phyloP scores from a whole-genome alignment of 345 rosid species.

The Euphorbia peplus region DNA sequence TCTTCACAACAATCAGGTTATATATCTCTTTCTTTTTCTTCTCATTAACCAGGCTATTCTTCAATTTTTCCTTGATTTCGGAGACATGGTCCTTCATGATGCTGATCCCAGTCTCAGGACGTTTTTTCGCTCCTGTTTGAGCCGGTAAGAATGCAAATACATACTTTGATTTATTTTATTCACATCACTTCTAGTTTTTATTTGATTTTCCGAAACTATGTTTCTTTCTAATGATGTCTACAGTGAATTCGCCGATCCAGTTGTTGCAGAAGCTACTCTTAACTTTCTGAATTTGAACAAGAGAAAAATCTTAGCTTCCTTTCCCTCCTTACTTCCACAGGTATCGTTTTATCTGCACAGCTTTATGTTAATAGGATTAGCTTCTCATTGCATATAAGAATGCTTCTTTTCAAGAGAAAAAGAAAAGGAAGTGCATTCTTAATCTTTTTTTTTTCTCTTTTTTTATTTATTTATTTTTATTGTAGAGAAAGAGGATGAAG shows the following conservation, averaged over 20 bases:
- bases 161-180: background rate
- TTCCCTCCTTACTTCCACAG: conserved; percentile 82
- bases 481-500: background rate
- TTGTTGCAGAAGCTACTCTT: conserved; percentile 88
- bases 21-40: background rate
- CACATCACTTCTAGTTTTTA: background rate
- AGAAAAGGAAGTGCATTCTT: background rate
- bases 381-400: background rate
- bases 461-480: no score
- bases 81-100: conserved; percentile 85
- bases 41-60: conserved; percentile 57
- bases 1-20: no score
- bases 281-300: conserved; percentile 65
- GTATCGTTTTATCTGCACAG: conserved; percentile 31
- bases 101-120: conserved; percentile 78
- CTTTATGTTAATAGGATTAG: background rate
- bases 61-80: conserved; percentile 82
- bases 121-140: conserved; percentile 80
- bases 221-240: conserved; percentile 37
- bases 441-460: background rate
- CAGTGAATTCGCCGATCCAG: conserved; percentile 93
- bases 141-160: conserved; percentile 53
- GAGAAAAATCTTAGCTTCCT: conserved; percentile 59
- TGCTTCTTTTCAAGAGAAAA: background rate
- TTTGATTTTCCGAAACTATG: background rate